Conservation (phyloP, 441 rosid genomes). For the Aleurites moluccanus region DNA sequence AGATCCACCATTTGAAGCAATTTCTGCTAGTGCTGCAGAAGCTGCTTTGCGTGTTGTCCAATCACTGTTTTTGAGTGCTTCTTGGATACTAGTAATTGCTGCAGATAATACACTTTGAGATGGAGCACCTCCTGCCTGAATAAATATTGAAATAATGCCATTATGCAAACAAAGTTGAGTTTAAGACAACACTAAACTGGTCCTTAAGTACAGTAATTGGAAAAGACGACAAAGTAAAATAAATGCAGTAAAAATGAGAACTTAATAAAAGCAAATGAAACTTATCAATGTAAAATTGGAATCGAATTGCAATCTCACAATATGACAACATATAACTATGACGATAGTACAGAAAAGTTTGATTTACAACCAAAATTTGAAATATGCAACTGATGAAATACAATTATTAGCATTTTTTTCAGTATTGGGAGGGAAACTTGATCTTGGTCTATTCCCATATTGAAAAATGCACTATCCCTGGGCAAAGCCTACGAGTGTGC, state of each 20-base stretch:
- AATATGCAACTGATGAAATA: not conserved
- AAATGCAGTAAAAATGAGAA: not conserved
- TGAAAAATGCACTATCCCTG: too few species aligned
- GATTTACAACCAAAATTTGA: not conserved
- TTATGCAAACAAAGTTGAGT: not conserved
- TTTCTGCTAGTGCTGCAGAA: conserved; percentile 65
- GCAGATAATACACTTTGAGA: conserved; percentile 55
- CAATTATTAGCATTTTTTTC: not conserved
- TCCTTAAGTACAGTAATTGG: too few species aligned
- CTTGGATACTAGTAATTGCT: conserved; percentile 71
- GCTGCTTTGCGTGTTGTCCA: conserved; percentile 97
- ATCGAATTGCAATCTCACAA: too few species aligned
- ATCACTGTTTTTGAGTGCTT: conserved; percentile 68
- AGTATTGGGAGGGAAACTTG: too few species aligned
- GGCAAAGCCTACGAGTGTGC: too few species aligned
- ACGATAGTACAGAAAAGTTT: not conserved
- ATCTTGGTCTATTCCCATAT: too few species aligned
- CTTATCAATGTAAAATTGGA: not conserved
- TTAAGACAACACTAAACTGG: not conserved
- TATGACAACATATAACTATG: not conserved
- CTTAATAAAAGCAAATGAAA: not conserved
- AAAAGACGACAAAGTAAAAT: not conserved
- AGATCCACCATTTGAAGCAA: conserved; percentile 70
- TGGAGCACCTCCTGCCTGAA: conserved; percentile 89
- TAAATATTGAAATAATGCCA: conserved; percentile 15